Base-by-base conservation (phyloP, 345 rosid species). In the Trapa bicornis region DNA sequence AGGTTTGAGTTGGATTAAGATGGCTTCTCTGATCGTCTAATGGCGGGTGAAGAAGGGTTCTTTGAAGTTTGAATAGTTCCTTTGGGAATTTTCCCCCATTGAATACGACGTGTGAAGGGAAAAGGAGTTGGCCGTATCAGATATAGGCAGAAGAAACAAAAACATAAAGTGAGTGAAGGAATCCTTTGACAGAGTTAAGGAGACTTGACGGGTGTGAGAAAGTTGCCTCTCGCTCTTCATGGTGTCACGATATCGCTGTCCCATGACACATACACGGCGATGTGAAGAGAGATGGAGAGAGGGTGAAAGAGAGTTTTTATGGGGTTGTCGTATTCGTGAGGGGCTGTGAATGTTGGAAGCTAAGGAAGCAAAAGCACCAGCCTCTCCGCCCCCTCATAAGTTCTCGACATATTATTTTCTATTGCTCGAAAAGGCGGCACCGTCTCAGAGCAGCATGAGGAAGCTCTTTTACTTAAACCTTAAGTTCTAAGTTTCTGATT, bases 291-390 rank as follows among this genome's bases (percentile, higher is more conserved):
- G 37, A 36, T 47, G 29, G 14, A n/a, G 67, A n/a, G 67, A 42
- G 56, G 64, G 70, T 43, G 32, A 54, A 17, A 54, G 14, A 50
- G 66, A 66, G 75, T 64, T 14, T 39, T 63, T 73, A 54, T 66
- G 65, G 33, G 66, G 79, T 85, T 90, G 94, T 84, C 84, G 73
- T 81, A 86, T 83, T 71, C 75, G 47, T 61, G 76, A 83, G 75
- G 82, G 72, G 72, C 86, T 73, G 74, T 86, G 84, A 81, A 84
- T 90, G 92, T 85, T 82, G 87, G 89, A 78, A 78, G 87, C 87
- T 29, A 73, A 78, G 87, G 89, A 90, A 90, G 77, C 95, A 83
- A 77, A 76, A 72, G 67, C 47, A 61, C 29, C 50, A 68, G 13
- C 64, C n/a, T 53, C 56, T 39, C 37, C 58, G 17, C 61, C 65